Percentiles rank a stretch among this genome's conserved stretches.
Evolutionary conservation across 306 rosid genomes (phyloP).

Genomic region (Prunus armeniaca): DNA sequence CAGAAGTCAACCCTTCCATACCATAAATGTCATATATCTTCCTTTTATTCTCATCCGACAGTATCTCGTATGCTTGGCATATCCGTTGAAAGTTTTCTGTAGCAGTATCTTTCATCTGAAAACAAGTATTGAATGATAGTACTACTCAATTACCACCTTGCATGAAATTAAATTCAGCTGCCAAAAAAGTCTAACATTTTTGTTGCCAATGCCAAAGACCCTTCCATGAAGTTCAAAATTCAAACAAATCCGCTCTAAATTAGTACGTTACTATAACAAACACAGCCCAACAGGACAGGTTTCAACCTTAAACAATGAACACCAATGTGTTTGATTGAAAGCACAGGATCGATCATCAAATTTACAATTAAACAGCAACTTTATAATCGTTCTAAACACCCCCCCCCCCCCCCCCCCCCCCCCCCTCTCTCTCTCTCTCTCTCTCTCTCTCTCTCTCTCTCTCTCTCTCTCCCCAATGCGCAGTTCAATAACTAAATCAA

Average conservation of each 20-base stretch:
- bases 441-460: too few species aligned
- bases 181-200: not conserved
- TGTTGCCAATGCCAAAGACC: not conserved
- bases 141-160: not conserved
- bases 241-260: not conserved
- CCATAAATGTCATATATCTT: conserved; percentile 92
- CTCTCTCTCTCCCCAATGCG: too few species aligned
- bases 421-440: too few species aligned
- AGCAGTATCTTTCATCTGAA: conserved; percentile 85
- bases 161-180: not conserved
- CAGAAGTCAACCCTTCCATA: conserved; percentile 84
- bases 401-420: too few species aligned
- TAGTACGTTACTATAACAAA: not conserved
- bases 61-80: conserved; percentile 84
- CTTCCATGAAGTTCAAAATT: not conserved
- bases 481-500: conserved; percentile 12
- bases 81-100: conserved; percentile 90
- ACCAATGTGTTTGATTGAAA: not conserved
- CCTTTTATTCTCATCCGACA: conserved; percentile 75
- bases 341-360: not conserved
- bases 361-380: not conserved
- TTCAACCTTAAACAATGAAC: not conserved
- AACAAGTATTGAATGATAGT: not conserved
- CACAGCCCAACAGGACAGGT: not conserved
- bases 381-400: too few species aligned